phyloP scores from a whole-genome alignment of 176 grass and related monocot genomes.

The Poa pratensis region DNA sequence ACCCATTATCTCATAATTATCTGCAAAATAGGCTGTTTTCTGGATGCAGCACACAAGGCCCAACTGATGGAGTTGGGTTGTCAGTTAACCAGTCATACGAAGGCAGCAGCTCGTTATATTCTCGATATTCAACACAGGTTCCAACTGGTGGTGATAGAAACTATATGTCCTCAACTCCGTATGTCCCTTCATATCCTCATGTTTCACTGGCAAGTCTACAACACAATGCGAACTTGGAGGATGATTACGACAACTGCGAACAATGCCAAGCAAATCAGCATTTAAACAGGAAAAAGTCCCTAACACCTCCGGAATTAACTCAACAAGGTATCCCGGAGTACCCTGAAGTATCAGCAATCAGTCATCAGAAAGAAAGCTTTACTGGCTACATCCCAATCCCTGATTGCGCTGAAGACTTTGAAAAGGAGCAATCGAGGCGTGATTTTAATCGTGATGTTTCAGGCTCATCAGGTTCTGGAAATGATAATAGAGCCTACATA shows the following conservation, averaged over 20 bases:
- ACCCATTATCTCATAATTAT: conserved; percentile 29
- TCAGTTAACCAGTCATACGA: conserved; percentile 20
- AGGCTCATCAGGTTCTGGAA: conserved; percentile 36
- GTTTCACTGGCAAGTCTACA: conserved; percentile 23
- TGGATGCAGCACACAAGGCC: conserved; percentile 17
- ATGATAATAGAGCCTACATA: conserved; percentile 12
- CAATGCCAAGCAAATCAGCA: conserved; percentile 10
- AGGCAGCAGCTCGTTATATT: conserved; percentile 5
- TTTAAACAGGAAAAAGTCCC: conserved; percentile 19
- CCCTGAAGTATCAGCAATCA: conserved; percentile 11
- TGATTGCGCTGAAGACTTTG: background rate
- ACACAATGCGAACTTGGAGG: conserved; percentile 26
- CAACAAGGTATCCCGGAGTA: conserved; percentile 29
- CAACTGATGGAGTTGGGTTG: conserved; percentile 29
- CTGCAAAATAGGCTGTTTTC: conserved; percentile 30
- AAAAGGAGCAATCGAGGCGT: conserved; percentile 17
- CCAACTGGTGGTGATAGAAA: conserved; percentile 21
- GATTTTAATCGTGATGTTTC: conserved; percentile 17
- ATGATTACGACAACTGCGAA: conserved; percentile 37
- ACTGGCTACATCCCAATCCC: conserved; percentile 31
- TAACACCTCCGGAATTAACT: background rate
- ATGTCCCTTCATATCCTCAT: background rate
- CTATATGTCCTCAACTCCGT: background rate
- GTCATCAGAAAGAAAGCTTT: conserved; percentile 31
- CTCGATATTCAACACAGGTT: conserved; percentile 39